A percentile compares a stretch with the other conserved stretches of the same genome.
Conservation (phyloP, 768 basidiomycete species). For the Leccinum subgranulosum region DNA sequence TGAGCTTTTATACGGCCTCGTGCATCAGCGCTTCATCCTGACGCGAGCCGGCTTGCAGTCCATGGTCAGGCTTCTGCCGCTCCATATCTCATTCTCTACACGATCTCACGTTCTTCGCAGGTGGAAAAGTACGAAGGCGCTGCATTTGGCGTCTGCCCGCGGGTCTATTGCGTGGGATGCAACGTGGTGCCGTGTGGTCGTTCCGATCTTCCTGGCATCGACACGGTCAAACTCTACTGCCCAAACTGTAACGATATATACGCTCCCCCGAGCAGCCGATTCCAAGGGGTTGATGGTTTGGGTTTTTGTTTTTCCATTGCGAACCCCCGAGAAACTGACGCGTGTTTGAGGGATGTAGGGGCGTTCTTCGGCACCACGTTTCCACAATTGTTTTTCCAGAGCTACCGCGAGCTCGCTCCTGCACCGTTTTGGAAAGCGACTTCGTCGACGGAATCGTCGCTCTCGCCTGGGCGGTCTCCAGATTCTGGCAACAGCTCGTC, state of each 20-base stretch:
- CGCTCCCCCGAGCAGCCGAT: constrained; percentile 90
- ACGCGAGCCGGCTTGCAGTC: constrained; percentile 91
- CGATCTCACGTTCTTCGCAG: constrained; percentile 39
- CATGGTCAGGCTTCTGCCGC: constrained; percentile 60
- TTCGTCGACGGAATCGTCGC: constrained; percentile 45
- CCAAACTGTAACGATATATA: constrained; percentile 98
- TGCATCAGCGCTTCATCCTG: constrained; percentile 96
- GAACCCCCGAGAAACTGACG: constrained; percentile 9
- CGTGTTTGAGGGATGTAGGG: constrained; percentile 47
- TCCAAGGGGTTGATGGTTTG: constrained; percentile 91
- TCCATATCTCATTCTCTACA: constrained; percentile 8
- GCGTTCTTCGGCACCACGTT: constrained; percentile 99
- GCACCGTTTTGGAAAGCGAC: constrained; percentile 89
- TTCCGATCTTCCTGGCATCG: constrained; percentile 92
- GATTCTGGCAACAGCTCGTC: constrained; percentile 47
- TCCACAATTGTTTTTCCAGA: constrained; percentile 96
- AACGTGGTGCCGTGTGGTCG: constrained; percentile 94
- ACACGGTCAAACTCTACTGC: constrained; percentile 97
- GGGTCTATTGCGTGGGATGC: constrained; percentile 87
- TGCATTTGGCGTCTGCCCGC: constrained; percentile 91
- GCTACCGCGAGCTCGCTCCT: constrained; percentile 91
- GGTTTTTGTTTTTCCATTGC: constrained; percentile 4
- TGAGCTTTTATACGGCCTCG: constrained; percentile 94
- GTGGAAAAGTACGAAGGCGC: constrained; percentile 94
- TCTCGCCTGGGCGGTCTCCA: constrained; percentile 57